Evolutionary conservation across 2,329 filamentous ascomycete genomes (phyloP).

Genomic region (Macroventuria anomochaeta): DNA sequence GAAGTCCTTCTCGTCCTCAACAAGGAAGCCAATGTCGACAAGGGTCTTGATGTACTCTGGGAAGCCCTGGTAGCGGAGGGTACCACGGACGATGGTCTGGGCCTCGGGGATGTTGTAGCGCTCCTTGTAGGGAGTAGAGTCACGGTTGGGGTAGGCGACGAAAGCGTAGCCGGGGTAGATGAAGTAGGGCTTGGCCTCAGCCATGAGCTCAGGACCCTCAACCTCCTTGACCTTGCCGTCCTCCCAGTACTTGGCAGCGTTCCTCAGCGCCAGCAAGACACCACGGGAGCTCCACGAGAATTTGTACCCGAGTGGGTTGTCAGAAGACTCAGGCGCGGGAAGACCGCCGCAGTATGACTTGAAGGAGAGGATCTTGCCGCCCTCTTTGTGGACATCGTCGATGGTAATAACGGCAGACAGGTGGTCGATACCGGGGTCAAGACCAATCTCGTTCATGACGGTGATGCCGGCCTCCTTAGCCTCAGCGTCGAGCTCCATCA

Average conservation of each 20-base stretch:
- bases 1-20: conserved; percentile 69
- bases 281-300: conserved; percentile 80
- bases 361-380: conserved; percentile 85
- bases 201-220: conserved; percentile 76
- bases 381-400: conserved; percentile 81
- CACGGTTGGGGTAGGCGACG: conserved; percentile 92
- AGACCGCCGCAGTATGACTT: conserved; percentile 72
- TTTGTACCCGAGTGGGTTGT: conserved; percentile 93
- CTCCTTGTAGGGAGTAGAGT: conserved; percentile 86
- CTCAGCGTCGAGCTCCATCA: conserved; percentile 83
- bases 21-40: conserved; percentile 88
- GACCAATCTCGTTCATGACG: conserved; percentile 82
- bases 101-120: conserved; percentile 92
- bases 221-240: conserved; percentile 73
- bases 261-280: conserved; percentile 84
- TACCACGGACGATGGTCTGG: conserved; percentile 82
- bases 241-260: conserved; percentile 82
- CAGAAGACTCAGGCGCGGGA: conserved; percentile 70
- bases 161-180: conserved; percentile 90
- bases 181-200: conserved; percentile 83
- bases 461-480: conserved; percentile 92
- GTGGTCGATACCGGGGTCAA: conserved; percentile 75
- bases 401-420: conserved; percentile 87
- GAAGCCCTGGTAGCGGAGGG: conserved; percentile 87
- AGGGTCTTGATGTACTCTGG: conserved; percentile 87